Evolutionary conservation across 75 land plant genomes (phyloP).

Genomic region (Adiantum capillusveneris): DNA sequence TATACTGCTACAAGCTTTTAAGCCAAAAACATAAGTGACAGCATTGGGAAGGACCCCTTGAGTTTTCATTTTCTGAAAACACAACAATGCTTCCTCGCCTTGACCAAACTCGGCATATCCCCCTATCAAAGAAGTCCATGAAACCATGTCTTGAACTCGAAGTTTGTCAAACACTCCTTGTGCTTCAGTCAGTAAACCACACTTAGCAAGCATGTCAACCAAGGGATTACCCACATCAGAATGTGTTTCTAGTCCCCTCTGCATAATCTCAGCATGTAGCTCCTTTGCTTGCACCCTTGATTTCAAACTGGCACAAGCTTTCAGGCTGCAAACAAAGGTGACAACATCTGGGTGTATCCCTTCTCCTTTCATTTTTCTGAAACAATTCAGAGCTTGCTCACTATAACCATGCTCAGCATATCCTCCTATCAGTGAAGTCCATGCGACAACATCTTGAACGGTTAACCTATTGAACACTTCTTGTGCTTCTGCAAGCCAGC

Average conservation of each 20-base stretch:
- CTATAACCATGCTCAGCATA: conserved; percentile 10
- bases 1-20: conserved; percentile 29
- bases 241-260: background rate
- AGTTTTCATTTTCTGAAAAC: conserved; percentile 30
- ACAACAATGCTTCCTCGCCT: conserved; percentile 32
- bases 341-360: conserved; percentile 8
- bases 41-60: conserved; percentile 25
- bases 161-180: conserved; percentile 2
- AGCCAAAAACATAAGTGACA: conserved; percentile 41
- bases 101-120: conserved; percentile 54
- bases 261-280: background rate
- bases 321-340: conserved; percentile 4
- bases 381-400: conserved; percentile 5
- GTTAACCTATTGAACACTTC: background rate
- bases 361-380: conserved; percentile 6
- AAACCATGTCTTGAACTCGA: conserved; percentile 20
- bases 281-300: background rate
- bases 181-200: conserved; percentile 6
- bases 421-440: conserved; percentile 14
- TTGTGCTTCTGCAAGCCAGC: conserved; percentile 9
- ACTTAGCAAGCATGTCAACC: conserved; percentile 10
- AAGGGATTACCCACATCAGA: conserved; percentile 12
- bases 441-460: conserved; percentile 13
- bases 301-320: conserved; percentile 5
- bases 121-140: conserved; percentile 58